Conservation (phyloP, 176 grass and related monocot species). For the Aegilops longissima region DNA sequence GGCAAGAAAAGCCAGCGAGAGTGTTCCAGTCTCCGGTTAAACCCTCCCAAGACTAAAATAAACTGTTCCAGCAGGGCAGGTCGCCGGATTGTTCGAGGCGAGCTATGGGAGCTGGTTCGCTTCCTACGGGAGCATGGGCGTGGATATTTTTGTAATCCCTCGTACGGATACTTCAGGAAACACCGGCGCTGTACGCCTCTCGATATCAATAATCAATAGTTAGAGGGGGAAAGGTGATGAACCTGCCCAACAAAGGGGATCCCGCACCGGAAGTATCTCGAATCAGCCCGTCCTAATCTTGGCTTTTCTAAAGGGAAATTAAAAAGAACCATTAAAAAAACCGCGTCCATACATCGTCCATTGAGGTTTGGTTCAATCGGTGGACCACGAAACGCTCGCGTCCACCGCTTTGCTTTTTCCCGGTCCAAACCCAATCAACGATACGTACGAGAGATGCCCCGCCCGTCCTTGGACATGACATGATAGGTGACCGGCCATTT, state of each 20-base stretch:
- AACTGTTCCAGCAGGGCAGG: not conserved
- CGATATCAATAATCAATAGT: not conserved
- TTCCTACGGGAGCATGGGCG: not conserved
- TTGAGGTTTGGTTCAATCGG: not conserved
- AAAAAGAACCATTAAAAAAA: not conserved
- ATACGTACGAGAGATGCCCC: not conserved
- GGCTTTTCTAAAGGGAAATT: not conserved
- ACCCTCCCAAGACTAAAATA: not conserved
- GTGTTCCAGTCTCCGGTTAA: not conserved
- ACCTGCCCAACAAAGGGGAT: not conserved
- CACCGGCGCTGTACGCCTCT: not conserved
- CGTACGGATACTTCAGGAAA: slow-evolving; percentile 27
- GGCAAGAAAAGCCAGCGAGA: not conserved
- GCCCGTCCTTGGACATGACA: not conserved
- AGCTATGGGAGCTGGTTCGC: not conserved
- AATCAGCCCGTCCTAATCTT: not conserved
- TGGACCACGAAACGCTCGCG: slow-evolving; percentile 24
- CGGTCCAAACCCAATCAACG: not conserved
- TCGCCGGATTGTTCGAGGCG: slow-evolving; percentile 11
- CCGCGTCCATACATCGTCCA: not conserved
- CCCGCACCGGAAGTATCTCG: slow-evolving; percentile 21
- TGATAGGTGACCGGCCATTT: not conserved
- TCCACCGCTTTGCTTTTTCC: not conserved
- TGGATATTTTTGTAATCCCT: slow-evolving; percentile 5
- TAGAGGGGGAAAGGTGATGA: not conserved